Percentiles rank a stretch among this genome's conserved stretches.
phyloP scores from a whole-genome alignment of 1,139 yeast genomes.

The Suhomyces terraborum region DNA sequence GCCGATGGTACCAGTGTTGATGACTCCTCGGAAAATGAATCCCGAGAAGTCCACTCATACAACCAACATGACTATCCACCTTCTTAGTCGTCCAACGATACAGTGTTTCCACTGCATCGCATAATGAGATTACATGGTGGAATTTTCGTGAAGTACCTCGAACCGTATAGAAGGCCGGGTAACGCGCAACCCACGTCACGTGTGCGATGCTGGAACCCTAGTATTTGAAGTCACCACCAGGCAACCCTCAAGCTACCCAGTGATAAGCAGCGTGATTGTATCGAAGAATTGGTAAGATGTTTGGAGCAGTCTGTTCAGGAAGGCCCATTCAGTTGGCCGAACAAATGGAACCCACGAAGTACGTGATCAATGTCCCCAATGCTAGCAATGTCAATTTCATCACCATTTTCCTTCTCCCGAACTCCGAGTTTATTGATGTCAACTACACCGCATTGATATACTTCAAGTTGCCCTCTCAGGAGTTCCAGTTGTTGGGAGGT shows the following conservation, averaged over 20 bases:
- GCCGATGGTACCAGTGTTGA: constrained; percentile 3
- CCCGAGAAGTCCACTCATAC: neutral
- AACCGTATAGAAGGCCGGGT: constrained; percentile 16
- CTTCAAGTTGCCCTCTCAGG: constrained; percentile 75
- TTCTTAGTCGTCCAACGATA: constrained; percentile 19
- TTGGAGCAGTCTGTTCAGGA: constrained; percentile 61
- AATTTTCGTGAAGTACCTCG: constrained; percentile 11
- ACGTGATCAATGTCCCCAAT: constrained; percentile 60
- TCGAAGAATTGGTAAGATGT: constrained; percentile 32
- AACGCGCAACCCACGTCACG: constrained; percentile 6
- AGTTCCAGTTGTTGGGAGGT: constrained; percentile 78
- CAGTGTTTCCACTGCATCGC: constrained; percentile 12
- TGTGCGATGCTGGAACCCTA: constrained; percentile 2
- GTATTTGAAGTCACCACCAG: neutral
- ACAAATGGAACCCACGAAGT: constrained; percentile 66
- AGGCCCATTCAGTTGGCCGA: constrained; percentile 56
- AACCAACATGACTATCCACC: constrained; percentile 14
- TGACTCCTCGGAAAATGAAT: neutral
- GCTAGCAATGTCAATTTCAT: constrained; percentile 70
- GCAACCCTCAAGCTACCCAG: neutral
- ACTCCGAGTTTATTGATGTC: constrained; percentile 59
- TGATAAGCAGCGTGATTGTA: neutral
- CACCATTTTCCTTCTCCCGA: constrained; percentile 76
- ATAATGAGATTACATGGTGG: neutral
- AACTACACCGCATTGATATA: constrained; percentile 81